Evolutionary conservation across 495 filamentous ascomycete species (phyloP).

Genomic region (Penicillium soppii): DNA sequence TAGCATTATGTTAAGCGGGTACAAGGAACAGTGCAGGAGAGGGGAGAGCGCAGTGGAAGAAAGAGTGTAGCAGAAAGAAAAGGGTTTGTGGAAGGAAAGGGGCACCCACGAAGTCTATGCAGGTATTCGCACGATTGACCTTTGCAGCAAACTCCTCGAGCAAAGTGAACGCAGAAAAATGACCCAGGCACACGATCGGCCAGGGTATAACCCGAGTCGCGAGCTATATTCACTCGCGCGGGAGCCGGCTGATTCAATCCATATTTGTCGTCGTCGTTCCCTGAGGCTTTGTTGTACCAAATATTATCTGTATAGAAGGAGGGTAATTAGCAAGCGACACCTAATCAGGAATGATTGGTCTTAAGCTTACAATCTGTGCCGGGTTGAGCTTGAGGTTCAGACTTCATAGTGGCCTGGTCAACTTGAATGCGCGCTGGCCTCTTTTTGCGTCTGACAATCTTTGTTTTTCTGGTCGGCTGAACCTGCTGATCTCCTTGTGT

Average conservation of each 20-base stretch:
- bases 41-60: no score
- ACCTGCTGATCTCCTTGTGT: conserved; percentile 19
- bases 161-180: conserved; percentile 94
- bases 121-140: conserved; percentile 94
- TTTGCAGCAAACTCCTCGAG: conserved; percentile 75
- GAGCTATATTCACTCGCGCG: conserved; percentile 76
- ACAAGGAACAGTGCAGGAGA: no score
- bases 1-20: no score
- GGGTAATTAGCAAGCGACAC: no score
- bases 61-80: no score
- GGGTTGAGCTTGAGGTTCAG: conserved; percentile 82
- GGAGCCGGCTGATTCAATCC: conserved; percentile 72
- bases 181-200: conserved; percentile 77
- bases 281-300: conserved; percentile 62
- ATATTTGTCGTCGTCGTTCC: conserved; percentile 87
- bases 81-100: no score
- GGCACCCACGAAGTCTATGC: conserved; percentile 85
- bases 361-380: conserved; percentile 63
- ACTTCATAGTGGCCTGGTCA: conserved; percentile 76
- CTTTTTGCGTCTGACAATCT: conserved; percentile 52
- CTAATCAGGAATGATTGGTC: background rate
- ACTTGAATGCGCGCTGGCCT: conserved; percentile 67
- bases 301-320: conserved; percentile 65
- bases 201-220: conserved; percentile 83
- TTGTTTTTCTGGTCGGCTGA: conserved; percentile 44